These are phyloP conservation scores for Paecilomyces dactylethromorphus DNA, from an alignment of 2,329 filamentous ascomycete species.

Conservation along the genomic window DNA sequence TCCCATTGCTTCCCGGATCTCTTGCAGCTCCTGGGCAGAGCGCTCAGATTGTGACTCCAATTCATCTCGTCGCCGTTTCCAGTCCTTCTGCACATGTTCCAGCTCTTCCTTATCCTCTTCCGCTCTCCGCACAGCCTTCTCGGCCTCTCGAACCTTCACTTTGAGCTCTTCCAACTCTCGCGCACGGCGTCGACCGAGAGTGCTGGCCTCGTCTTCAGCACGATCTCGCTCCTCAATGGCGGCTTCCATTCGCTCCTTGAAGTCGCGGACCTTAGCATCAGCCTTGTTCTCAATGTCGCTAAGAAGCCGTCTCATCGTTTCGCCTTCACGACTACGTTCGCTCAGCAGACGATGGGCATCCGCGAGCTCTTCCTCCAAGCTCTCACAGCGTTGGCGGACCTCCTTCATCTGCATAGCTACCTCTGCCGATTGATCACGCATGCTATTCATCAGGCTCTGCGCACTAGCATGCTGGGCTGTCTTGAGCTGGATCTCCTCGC, in stretches of 20 bases:
- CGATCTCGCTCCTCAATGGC: constrained; percentile 92
- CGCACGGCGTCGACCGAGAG: constrained; percentile 65
- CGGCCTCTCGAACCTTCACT: constrained; percentile 69
- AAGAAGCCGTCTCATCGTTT: constrained; percentile 87
- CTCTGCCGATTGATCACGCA: constrained; percentile 88
- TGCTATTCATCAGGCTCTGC: constrained; percentile 78
- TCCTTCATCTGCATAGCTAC: constrained; percentile 89
- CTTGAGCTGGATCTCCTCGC: constrained; percentile 79
- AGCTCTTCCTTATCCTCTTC: constrained; percentile 72
- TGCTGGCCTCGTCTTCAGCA: constrained; percentile 82
- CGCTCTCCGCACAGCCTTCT: constrained; percentile 66
- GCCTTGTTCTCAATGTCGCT: constrained; percentile 79
- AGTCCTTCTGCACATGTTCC: constrained; percentile 65
- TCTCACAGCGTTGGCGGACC: constrained; percentile 71
- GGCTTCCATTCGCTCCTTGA: constrained; percentile 79
- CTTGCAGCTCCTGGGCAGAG: constrained; percentile 65
- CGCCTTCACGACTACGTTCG: constrained; percentile 83
- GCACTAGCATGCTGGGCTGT: constrained; percentile 77
- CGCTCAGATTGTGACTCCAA: constrained; percentile 65
- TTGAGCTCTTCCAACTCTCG: constrained; percentile 84
- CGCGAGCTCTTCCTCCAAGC: constrained; percentile 82
- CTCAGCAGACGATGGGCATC: constrained; percentile 81
- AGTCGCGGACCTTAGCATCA: constrained; percentile 76
- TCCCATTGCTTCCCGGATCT: constrained; percentile 69
- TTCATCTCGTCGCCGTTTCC: constrained; percentile 66